Evolutionary conservation across 345 rosid genomes (phyloP), one percentile per base, ranked within the genome.

Genomic region (Ailanthus altissimus): DNA sequence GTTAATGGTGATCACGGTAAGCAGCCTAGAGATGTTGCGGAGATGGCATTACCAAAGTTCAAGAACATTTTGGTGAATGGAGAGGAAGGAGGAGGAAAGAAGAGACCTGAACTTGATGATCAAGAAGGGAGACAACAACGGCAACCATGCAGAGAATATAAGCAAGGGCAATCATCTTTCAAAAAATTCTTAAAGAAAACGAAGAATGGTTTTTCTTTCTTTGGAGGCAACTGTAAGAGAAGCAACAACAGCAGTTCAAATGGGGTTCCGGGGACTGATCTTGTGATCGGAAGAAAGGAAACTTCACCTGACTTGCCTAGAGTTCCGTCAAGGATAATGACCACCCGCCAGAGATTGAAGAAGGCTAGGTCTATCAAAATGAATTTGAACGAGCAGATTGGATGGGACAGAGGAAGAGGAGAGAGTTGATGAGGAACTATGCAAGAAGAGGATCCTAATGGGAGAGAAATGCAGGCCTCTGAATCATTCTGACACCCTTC

Each of bases 381-480:
- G 77, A 79, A 50, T 58, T 16, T 64, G 20, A 67, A 15, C n/a
- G 40, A 8, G 79, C 69, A 56, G 75, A 62, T 40, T 14, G 53
- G 68, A 40, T 71, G 38, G n/a, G 70, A 43, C 6, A 75, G 25
- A 9, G 66, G 26, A 12, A 25, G 23, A 1, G 21, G 71, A 10
- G 16, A 73, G 63, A 12, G 77, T 53, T 32, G 67, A n/a, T 0
- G 70, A 57, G 32, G 93, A 88, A 78, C 74, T 91, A 14, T 91
- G 96, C 83, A 91, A 86, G 88, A 91, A 86, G 86, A 90, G 92
- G 80, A 91, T 90, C 57, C 80, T 91, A n/a, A 82, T 88, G 87
- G 96, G 96, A 14, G 86, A 36, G 70, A 91, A 72, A 73, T 91
- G 97, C 85, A 85, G 64, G 80, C 97, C 92, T 8, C 72, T 86